Conservation (phyloP, 2,329 filamentous ascomycete genomes). For the Aureobasidium sp. region DNA sequence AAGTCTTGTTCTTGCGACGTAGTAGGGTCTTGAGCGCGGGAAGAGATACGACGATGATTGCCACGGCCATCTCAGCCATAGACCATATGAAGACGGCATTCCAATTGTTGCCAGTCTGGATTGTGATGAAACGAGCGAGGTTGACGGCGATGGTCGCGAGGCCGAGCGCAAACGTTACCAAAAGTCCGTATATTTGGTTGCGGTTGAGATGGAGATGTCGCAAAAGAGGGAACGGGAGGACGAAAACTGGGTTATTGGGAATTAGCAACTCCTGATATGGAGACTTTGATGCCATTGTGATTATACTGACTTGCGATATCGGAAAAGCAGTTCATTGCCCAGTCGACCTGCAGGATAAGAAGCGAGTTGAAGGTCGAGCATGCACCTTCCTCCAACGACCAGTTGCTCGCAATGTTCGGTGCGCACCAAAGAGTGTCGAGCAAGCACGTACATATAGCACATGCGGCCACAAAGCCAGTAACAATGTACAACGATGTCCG, state of each 20-base stretch:
- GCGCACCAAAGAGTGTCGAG: constrained; percentile 5
- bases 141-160: constrained; percentile 5
- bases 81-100: constrained; percentile 5
- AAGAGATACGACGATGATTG: constrained; percentile 7
- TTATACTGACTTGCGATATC: neutral
- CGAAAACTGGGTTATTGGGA: neutral
- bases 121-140: constrained; percentile 5
- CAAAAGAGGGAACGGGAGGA: neutral
- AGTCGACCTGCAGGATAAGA: neutral
- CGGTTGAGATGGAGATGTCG: neutral
- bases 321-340: neutral
- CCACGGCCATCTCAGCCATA: constrained; percentile 3
- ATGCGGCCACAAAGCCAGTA: neutral
- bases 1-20: neutral
- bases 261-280: neutral
- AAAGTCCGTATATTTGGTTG: neutral
- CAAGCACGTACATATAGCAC: neutral
- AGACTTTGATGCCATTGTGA: neutral
- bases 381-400: constrained; percentile 5
- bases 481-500: neutral
- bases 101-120: constrained; percentile 1
- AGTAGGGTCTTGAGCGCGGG: neutral
- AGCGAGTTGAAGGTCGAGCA: constrained; percentile 7
- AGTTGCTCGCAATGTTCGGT: neutral
- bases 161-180: neutral